These are phyloP conservation scores for Colletotrichum sp. DNA, from an alignment of 2,329 filamentous ascomycete genomes.

Conservation along the genomic window DNA sequence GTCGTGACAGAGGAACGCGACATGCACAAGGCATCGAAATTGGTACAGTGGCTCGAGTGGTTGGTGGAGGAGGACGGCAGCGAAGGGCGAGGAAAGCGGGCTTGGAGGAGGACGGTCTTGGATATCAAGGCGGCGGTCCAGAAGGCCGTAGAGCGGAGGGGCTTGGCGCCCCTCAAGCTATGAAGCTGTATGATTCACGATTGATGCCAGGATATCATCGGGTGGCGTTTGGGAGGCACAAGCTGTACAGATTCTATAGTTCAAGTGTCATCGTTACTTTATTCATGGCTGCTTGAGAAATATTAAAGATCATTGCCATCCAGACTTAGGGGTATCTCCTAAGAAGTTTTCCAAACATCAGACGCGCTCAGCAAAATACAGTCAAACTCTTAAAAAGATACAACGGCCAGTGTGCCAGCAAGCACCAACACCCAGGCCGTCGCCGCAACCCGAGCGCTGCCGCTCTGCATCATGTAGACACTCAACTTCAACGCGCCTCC, in stretches of 20 bases:
- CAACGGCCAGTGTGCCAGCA: not conserved
- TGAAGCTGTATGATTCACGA: not conserved
- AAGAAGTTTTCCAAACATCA: not conserved
- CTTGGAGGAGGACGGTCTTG: conserved; percentile 51
- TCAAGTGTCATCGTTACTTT: not conserved
- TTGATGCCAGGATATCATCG: conserved; percentile 8
- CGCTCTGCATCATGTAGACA: conserved; percentile 38
- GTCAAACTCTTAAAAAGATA: not conserved
- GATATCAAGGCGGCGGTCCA: conserved; percentile 57
- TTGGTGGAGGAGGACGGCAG: conserved; percentile 54
- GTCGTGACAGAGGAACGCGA: conserved; percentile 80
- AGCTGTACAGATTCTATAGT: not conserved
- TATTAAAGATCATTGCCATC: not conserved
- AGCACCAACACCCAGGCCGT: not conserved
- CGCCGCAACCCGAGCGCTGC: not conserved
- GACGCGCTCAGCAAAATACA: not conserved
- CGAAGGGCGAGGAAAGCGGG: conserved; percentile 37
- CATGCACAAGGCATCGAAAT: conserved; percentile 72
- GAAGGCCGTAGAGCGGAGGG: conserved; percentile 57
- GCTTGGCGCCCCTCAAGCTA: conserved; percentile 59
- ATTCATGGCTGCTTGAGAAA: not conserved
- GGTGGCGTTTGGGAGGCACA: not conserved
- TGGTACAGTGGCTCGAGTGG: conserved; percentile 71
- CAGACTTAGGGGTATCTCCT: not conserved
- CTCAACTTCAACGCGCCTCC: conserved; percentile 56